These are phyloP conservation scores for Bipolaris victoriae DNA, from an alignment of 2,329 filamentous ascomycete species.

Conservation along the genomic window DNA sequence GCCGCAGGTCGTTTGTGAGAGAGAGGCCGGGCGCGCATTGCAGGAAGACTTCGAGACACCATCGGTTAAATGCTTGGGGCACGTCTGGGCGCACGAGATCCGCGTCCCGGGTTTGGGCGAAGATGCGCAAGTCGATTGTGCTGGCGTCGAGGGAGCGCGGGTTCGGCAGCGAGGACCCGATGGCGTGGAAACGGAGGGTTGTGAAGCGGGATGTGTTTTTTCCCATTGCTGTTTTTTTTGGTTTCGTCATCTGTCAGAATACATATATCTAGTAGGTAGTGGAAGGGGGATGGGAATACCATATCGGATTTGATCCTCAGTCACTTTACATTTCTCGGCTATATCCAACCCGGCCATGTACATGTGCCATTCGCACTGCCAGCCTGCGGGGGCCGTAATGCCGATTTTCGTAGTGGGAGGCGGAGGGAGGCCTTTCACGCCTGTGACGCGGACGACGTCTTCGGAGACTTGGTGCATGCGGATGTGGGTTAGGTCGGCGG, in stretches of 20 bases:
- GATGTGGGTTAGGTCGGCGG: constrained; percentile 30
- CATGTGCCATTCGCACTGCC: constrained; percentile 41
- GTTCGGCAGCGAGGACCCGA: constrained; percentile 36
- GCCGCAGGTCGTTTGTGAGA: constrained; percentile 29
- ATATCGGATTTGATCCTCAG: constrained; percentile 30
- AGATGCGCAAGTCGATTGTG: constrained; percentile 47
- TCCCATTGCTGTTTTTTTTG: constrained; percentile 26
- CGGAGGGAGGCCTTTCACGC: constrained; percentile 52
- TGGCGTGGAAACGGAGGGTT: constrained; percentile 38
- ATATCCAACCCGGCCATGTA: constrained; percentile 39
- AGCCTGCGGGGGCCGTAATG: constrained; percentile 30
- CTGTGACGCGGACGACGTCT: constrained; percentile 50
- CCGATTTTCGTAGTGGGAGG: constrained; percentile 57
- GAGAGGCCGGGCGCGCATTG: constrained; percentile 52
- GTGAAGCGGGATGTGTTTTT: constrained; percentile 28
- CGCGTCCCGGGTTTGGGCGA: constrained; percentile 31
- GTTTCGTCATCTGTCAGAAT: no score
- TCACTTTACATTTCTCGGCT: constrained; percentile 34
- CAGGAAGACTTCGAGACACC: constrained; percentile 43
- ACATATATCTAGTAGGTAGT: no score
- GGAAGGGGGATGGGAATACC: neutral
- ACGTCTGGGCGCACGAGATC: constrained; percentile 31
- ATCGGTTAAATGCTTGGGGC: constrained; percentile 36
- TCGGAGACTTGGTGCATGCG: constrained; percentile 50
- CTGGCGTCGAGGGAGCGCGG: constrained; percentile 43